Percentiles rank a stretch among this genome's conserved stretches.
Conservation (phyloP, 2,329 filamentous ascomycete species). For the Conoideocrella luteorostrata region DNA sequence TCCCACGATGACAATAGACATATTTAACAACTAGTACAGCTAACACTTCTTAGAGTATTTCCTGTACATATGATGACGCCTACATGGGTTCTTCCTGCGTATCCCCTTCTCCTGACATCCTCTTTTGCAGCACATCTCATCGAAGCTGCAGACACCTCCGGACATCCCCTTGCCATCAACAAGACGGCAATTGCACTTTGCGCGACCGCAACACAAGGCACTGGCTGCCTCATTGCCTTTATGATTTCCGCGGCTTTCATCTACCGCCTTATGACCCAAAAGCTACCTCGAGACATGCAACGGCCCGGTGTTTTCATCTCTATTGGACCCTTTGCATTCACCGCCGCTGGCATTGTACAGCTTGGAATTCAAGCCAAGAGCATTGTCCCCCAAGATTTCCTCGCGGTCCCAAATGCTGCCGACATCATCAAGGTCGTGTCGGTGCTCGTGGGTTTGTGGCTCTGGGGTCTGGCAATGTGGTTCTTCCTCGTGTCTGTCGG, state of each 20-base stretch:
- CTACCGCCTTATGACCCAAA: slow-evolving; percentile 83
- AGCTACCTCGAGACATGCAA: slow-evolving; percentile 67
- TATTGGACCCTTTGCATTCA: slow-evolving; percentile 66
- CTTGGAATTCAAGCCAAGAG: slow-evolving; percentile 36
- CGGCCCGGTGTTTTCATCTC: slow-evolving; percentile 80
- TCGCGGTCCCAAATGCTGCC: slow-evolving; percentile 34
- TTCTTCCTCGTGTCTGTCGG: slow-evolving; percentile 78
- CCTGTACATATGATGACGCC: slow-evolving; percentile 80
- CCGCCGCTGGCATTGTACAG: slow-evolving; percentile 38
- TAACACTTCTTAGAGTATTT: slow-evolving; percentile 32
- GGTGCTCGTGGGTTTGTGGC: slow-evolving; percentile 65
- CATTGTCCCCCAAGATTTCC: slow-evolving; percentile 37
- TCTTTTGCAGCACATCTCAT: slow-evolving; percentile 61
- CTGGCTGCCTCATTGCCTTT: slow-evolving; percentile 52
- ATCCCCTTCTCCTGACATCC: slow-evolving; percentile 70
- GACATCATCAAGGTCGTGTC: slow-evolving; percentile 41
- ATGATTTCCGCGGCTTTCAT: slow-evolving; percentile 83
- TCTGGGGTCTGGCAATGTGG: slow-evolving; percentile 78
- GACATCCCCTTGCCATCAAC: slow-evolving; percentile 18
- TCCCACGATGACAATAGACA: no score
- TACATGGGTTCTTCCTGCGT: slow-evolving; percentile 82
- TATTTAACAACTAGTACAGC: no score
- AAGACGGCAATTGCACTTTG: slow-evolving; percentile 40
- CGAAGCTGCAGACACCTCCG: slow-evolving; percentile 28
- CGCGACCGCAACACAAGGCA: slow-evolving; percentile 46